Conservation (phyloP, 495 filamentous ascomycete species). For the Penicillium fimorum region DNA sequence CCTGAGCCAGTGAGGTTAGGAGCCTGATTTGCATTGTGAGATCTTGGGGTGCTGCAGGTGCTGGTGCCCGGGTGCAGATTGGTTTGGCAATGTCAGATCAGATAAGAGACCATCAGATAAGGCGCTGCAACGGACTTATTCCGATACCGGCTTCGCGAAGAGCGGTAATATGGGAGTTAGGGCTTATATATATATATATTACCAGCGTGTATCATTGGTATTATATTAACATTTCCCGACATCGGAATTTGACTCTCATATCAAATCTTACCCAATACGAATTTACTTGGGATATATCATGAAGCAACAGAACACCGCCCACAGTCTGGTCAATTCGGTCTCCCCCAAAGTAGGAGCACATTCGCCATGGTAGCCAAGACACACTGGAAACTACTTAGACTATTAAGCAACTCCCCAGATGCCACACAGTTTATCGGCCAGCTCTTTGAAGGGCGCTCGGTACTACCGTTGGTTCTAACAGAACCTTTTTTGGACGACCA, state of each 20-base stretch:
- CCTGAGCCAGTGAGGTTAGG: constrained; percentile 20
- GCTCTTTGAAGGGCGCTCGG: too few relatives aligned
- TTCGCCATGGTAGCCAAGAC: too few relatives aligned
- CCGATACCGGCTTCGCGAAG: background rate
- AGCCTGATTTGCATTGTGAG: constrained; percentile 25
- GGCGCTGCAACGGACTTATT: background rate
- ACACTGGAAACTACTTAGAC: too few relatives aligned
- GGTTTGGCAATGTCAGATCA: constrained; percentile 17
- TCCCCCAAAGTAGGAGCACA: too few relatives aligned
- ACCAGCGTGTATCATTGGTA: constrained; percentile 4
- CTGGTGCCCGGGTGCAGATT: background rate
- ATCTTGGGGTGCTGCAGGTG: background rate
- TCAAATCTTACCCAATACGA: background rate
- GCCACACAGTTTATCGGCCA: too few relatives aligned
- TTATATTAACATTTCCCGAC: background rate
- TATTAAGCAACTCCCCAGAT: too few relatives aligned
- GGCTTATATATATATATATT: constrained; percentile 2
- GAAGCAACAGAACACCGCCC: too few relatives aligned
- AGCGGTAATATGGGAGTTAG: constrained; percentile 5
- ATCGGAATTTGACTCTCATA: background rate
- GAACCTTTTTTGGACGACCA: background rate
- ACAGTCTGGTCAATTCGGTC: too few relatives aligned
- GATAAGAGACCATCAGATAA: constrained; percentile 24
- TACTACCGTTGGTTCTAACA: background rate
- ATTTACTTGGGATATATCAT: background rate